Evolutionary conservation across 2,329 filamentous ascomycete species (phyloP), one percentile per base, ranked within the genome.

Genomic region (Venturia asperata): DNA sequence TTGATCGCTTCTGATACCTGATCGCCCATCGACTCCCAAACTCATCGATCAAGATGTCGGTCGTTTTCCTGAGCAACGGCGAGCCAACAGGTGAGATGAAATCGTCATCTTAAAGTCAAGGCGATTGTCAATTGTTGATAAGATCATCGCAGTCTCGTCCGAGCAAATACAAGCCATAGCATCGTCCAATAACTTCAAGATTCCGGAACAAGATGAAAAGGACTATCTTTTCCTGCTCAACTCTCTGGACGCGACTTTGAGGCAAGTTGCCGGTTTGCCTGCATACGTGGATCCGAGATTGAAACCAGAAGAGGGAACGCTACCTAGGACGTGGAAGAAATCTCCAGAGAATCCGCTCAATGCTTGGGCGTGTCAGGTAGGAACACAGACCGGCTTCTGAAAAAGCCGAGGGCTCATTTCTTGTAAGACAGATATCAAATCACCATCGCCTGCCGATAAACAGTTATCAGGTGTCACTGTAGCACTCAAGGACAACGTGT

Each of bases 401-500:
- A 30, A 10, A 1, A 9, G 34, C 17, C 17, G 41, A 13, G 15
- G 27, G 15, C 43, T 37, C 13, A 27, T 42, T 37, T 45, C 37
- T 24, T 42, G 1, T 9, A 11, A 63, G 63, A 66, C 67, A 6
- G 52, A 27, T 1, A 67, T 71, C 43, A 66, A 52, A 11, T 64
- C 62, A 5, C 30, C 66, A 0, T 39, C 43, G 9, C 67, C 69
- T 5, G 37, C 58, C 34, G 63, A 65, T 27, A 60, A 55, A 3
- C 64, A 64, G 41, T 70, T 77, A 3, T 64, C 67, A 19, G 74
- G 72, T 17, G 69, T 67, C 58, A 75, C 71, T 5, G 64, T 81
- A 11, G 77, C 74, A 4, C 69, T 82, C 63, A 82, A 82, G 68
- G 80, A 81, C 70, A 81, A 81, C 66, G 77, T 82, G 13, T 75